A percentile compares a stretch with the other conserved stretches of the same genome.
phyloP scores from a whole-genome alignment of 2,329 filamentous ascomycete species.

The Penicillium sp. region DNA sequence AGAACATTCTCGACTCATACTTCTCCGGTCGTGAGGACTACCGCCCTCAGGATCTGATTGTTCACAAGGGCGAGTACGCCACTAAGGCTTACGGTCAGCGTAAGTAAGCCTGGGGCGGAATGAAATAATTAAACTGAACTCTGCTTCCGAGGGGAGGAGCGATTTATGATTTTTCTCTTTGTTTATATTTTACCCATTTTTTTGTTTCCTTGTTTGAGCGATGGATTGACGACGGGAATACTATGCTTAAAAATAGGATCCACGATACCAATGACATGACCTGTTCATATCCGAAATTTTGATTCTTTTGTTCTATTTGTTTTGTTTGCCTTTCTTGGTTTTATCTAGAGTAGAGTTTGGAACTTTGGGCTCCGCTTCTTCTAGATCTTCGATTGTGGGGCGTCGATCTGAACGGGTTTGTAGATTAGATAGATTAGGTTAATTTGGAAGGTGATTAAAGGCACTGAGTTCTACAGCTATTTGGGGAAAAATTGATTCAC shows the following conservation, averaged over 20 bases:
- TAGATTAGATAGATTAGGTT: not conserved
- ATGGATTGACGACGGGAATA: not conserved
- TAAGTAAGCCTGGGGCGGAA: constrained; percentile 32
- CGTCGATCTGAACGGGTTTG: constrained; percentile 12
- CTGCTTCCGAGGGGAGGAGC: not conserved
- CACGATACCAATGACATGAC: constrained; percentile 33
- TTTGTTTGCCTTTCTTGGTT: not conserved
- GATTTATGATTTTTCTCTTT: constrained; percentile 9
- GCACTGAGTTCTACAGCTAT: not conserved
- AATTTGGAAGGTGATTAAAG: not conserved
- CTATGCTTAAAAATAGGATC: constrained; percentile 25
- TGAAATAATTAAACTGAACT: not conserved
- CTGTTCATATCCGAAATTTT: constrained; percentile 11
- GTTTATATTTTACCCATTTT: constrained; percentile 18
- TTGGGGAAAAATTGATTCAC: no score
- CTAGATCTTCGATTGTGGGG: constrained; percentile 14
- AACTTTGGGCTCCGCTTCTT: not conserved
- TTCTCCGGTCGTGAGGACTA: constrained; percentile 87
- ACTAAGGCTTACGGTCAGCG: constrained; percentile 91
- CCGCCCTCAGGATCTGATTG: constrained; percentile 85
- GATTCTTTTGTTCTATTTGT: not conserved
- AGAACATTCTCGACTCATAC: constrained; percentile 90
- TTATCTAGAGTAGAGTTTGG: not conserved
- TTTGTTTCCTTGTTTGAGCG: not conserved
- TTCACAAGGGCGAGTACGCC: constrained; percentile 86